Evolutionary conservation across 176 grass and related monocot genomes (phyloP), one percentile per base, ranked within the genome.

Genomic region (Carex cristatella): DNA sequence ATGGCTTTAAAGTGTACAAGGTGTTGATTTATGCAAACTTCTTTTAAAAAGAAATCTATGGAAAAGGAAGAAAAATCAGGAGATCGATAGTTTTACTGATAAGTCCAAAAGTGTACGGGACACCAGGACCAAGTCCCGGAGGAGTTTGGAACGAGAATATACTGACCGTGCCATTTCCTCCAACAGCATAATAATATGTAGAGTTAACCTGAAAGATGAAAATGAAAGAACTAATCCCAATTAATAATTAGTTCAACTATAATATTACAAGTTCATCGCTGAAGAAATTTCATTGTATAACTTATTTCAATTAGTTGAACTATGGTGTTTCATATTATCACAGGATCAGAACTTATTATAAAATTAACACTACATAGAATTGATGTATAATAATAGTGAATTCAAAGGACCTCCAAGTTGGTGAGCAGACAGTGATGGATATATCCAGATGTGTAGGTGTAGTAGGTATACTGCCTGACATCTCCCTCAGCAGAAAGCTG

Each of bases 391-490:
- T 61, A 51, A 16, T n/a, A 15, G 28, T 72, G 15, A 61, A 5
- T 80, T 61, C 5, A 10, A 63, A 55, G 12, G 48, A 90, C 92
- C 92, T 88, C 19, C 57, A 97, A 90, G 32, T 69, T 33, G 13
- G 2, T 56, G 23, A 97, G 86, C 1, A 60, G 74, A 85, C 87
- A 88, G 72, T 93, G 91, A 84, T 97, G 94, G 84, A 97, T 97
- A 88, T 91, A 97, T 0, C 94, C 94, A 13, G 94, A 97, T 0
- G 94, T 97, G 84, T 97, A 97, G 88, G 88, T 93, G 84, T 61
- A 86, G 88, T 81, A 97, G 19, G 48, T 74, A 80, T 94, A 97
- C 40, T 88, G 91, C 30, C 87, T 87, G 58, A 79, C 80, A 0
- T 15, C 59, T 35, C 69, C 94, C 31, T 73, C 18, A 1, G 89